These are phyloP conservation scores for Brassica cretica DNA, from an alignment of 345 rosid species.

Conservation along the genomic window DNA sequence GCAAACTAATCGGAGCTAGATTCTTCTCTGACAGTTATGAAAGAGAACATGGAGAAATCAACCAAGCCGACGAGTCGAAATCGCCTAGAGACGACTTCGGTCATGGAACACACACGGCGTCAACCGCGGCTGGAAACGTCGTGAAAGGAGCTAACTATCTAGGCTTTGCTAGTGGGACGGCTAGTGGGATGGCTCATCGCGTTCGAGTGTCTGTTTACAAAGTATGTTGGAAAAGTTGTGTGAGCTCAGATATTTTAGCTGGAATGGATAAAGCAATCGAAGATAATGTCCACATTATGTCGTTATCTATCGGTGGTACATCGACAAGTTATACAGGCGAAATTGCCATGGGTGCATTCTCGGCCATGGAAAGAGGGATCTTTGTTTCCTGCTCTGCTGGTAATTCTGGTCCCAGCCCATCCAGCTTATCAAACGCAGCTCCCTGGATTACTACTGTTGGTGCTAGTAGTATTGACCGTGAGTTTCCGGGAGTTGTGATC, in stretches of 20 bases:
- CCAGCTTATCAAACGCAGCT: conserved; percentile 64
- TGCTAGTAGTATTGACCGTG: conserved; percentile 84
- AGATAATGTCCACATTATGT: conserved; percentile 59
- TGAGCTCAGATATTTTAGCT: conserved; percentile 57
- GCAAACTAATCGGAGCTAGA: conserved; percentile 65
- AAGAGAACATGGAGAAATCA: conserved; percentile 43
- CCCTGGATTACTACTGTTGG: conserved; percentile 92
- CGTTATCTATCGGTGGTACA: conserved; percentile 58
- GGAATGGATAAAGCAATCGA: conserved; percentile 56
- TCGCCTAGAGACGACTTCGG: conserved; percentile 63
- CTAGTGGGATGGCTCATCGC: conserved; percentile 65
- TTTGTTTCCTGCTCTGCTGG: conserved; percentile 78
- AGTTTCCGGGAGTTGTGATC: conserved; percentile 72
- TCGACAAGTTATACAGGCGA: conserved; percentile 49
- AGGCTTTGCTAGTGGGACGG: conserved; percentile 66
- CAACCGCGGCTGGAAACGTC: conserved; percentile 67
- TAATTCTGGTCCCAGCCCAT: conserved; percentile 57
- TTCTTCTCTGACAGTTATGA: conserved; percentile 55
- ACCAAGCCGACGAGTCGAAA: conserved; percentile 53
- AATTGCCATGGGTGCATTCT: conserved; percentile 67
- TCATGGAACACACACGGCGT: conserved; percentile 71
- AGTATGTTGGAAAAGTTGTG: conserved; percentile 59
- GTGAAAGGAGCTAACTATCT: conserved; percentile 58
- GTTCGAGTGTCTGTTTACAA: conserved; percentile 62
- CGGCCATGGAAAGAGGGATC: conserved; percentile 70